Evolutionary conservation across 1,139 yeast genomes (phyloP).

Genomic region (Candida buenavistaensis): DNA sequence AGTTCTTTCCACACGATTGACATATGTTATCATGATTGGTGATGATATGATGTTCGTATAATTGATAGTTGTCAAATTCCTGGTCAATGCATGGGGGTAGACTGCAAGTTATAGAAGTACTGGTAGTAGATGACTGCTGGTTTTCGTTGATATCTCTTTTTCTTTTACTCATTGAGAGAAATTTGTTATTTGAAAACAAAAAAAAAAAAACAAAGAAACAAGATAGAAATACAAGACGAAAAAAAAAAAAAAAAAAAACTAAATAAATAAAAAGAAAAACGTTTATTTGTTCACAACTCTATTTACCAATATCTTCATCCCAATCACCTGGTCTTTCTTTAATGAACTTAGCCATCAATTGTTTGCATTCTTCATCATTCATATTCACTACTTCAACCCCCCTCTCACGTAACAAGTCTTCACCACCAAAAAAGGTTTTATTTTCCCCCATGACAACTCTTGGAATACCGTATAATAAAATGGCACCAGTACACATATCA

Average conservation of each 20-base stretch:
- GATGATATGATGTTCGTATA: slow-evolving; percentile 33
- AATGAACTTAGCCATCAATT: slow-evolving; percentile 75
- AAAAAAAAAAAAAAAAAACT: not conserved
- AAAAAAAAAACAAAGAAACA: not conserved
- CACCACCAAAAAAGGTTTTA: slow-evolving; percentile 74
- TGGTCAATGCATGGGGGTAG: slow-evolving; percentile 14
- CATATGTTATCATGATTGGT: slow-evolving; percentile 33
- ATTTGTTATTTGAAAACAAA: not conserved
- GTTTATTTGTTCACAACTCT: no score
- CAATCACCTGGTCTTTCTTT: slow-evolving; percentile 76
- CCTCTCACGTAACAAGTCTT: slow-evolving; percentile 60
- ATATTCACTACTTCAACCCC: slow-evolving; percentile 78
- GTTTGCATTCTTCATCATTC: slow-evolving; percentile 66
- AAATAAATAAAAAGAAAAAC: no score
- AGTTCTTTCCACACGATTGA: slow-evolving; percentile 37
- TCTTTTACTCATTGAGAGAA: slow-evolving; percentile 12
- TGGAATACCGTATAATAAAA: slow-evolving; percentile 80
- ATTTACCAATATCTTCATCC: slow-evolving; percentile 87
- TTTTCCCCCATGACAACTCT: slow-evolving; percentile 90
- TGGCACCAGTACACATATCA: slow-evolving; percentile 93
- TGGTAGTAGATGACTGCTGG: no score
- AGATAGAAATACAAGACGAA: not conserved
- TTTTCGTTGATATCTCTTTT: slow-evolving; percentile 14
- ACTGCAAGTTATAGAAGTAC: slow-evolving; percentile 1
- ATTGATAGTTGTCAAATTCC: slow-evolving; percentile 18